Conservation (phyloP, 352 stramenopile genomes). For the Thalassiosira delicatula region DNA sequence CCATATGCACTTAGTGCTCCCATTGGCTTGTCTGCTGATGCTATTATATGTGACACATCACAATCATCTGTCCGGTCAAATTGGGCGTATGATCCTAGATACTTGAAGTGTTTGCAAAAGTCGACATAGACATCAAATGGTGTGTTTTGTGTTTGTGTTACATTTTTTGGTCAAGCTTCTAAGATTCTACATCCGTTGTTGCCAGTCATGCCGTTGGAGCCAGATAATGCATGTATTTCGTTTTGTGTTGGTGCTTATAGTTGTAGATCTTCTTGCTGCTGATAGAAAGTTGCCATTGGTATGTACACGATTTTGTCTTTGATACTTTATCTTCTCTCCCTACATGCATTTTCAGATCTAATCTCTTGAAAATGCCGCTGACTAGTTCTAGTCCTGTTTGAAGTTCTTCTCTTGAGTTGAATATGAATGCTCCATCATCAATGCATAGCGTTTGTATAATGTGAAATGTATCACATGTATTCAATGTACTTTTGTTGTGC, state of each 20-base stretch:
- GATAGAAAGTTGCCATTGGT: background rate
- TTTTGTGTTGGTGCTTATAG: no score
- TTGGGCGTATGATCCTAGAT: background rate
- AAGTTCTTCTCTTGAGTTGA: background rate
- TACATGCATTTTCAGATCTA: slow-evolving; percentile 28
- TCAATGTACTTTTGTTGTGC: background rate
- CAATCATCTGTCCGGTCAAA: background rate
- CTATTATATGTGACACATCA: background rate
- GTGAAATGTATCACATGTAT: background rate
- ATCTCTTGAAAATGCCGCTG: background rate
- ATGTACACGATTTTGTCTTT: slow-evolving; percentile 23
- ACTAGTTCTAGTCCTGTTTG: background rate
- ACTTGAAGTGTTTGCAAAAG: background rate
- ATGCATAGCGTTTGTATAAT: slow-evolving; percentile 20
- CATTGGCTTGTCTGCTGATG: no score
- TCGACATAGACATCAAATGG: background rate
- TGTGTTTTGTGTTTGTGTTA: no score
- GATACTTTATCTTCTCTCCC: slow-evolving; percentile 1
- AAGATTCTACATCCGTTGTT: no score
- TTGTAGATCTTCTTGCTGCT: no score
- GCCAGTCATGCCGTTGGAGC: no score
- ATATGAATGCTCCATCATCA: slow-evolving; percentile 29
- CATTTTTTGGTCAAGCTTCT: no score
- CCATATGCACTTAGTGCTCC: background rate
- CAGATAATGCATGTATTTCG: no score